phyloP scores from a whole-genome alignment of 2,329 filamentous ascomycete species.

The Chaetomiaceae sp. region DNA sequence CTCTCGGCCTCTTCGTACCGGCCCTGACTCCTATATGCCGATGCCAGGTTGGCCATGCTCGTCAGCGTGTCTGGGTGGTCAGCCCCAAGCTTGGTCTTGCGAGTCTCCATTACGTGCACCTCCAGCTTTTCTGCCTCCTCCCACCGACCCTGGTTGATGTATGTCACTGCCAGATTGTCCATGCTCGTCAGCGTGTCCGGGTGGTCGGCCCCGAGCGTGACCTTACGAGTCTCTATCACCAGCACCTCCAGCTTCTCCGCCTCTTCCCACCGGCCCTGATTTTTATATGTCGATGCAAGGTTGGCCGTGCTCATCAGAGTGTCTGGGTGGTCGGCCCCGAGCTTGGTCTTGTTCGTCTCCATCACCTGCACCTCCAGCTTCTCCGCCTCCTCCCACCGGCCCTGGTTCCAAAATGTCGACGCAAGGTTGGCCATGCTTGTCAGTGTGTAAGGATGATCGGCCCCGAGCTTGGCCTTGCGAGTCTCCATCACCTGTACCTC shows the following conservation, averaged over 20 bases:
- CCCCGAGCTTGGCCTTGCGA: conserved; percentile 11
- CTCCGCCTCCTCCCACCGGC: background rate
- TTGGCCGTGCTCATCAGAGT: conserved; percentile 16
- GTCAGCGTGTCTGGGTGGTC: conserved; percentile 16
- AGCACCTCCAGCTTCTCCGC: conserved; percentile 4
- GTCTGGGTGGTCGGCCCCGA: conserved; percentile 15
- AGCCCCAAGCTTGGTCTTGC: conserved; percentile 12
- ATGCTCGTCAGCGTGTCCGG: conserved; percentile 17
- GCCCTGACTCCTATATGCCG: conserved; percentile 1
- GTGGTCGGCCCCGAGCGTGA: conserved; percentile 15
- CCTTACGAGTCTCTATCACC: conserved; percentile 14
- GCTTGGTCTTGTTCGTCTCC: conserved; percentile 11
- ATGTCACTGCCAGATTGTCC: conserved; percentile 8
- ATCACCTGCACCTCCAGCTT: conserved; percentile 12
- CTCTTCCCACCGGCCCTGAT: conserved; percentile 2
- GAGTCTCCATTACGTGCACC: conserved; percentile 15
- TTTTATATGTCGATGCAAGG: conserved; percentile 5
- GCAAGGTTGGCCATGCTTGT: conserved; percentile 15
- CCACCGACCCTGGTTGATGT: background rate
- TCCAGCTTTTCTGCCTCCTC: background rate
- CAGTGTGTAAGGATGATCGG: conserved; percentile 16
- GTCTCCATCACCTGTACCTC: conserved; percentile 17
- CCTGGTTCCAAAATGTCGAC: background rate
- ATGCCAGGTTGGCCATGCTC: conserved; percentile 15
- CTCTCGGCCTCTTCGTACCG: background rate